Base-by-base conservation (phyloP, 768 basidiomycete genomes). In the Lyophyllum semitale region DNA sequence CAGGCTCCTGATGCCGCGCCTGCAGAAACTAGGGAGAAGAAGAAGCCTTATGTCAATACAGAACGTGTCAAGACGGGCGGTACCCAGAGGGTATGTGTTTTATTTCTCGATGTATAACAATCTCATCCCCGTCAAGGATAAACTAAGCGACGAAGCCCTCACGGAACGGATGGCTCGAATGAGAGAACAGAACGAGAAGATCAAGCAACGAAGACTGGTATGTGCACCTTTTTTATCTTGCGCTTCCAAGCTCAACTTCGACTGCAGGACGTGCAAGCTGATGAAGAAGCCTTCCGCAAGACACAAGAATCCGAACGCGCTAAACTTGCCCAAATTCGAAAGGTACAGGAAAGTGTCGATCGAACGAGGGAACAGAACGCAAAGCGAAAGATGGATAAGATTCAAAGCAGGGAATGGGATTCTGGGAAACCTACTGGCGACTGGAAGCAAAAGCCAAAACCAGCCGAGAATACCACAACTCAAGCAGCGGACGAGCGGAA, bases 41-140 rank as follows among this genome's bases (percentile, higher is more conserved):
- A 83, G 71, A 84, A 80, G 59, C 88, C 88, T 2, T 93, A 93
- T 76, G 77, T 90, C 43, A 92, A 93, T 70, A 85, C 80, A 8
- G 89, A 92, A 64, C 88, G 91, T 70, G 87, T 93, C 74, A 91
- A 83, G 73, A 93, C 91, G 8, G 90, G 91, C 13, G 91, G 89
- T 15, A 63, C 78, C 23, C 87, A 88, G 60, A 81, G 88, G 66
- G 91, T 91, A 68, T 54, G 77, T 70, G 49, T 54, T 43, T 48
- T 37, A 23, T 17, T 40, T 53, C 23, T 30, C 20, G 18, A 22
- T n/a, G 43, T 45, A 30, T 56, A 51, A 30, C 50, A 55, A 51
- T 48, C 55, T 56, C 43, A 58, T 26, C 15, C 30, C n/a, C 55
- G 37, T 50, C 53, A 54, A 70, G 68, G 68, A 70, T 60, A 70